Conservation (phyloP, 192 early-diverging fungal species). For the Gonapodya sp. region DNA sequence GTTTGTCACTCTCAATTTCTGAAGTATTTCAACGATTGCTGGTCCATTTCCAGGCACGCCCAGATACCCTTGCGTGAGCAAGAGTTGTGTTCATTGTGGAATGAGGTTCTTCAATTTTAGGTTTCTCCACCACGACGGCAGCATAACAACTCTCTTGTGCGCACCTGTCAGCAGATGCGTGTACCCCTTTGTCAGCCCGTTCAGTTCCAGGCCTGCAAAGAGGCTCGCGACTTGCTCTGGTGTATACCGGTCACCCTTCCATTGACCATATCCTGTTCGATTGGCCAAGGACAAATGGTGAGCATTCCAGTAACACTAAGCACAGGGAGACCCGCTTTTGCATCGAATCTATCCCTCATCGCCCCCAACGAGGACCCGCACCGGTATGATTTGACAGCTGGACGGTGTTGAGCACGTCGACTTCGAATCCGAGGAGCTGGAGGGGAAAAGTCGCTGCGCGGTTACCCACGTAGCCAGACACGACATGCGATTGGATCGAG, state of each 20-base stretch:
- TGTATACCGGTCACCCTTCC: slow-evolving; percentile 58
- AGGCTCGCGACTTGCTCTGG: slow-evolving; percentile 56
- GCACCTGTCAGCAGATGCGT: slow-evolving; percentile 73
- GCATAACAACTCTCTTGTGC: not conserved
- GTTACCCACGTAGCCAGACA: slow-evolving; percentile 56
- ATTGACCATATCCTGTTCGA: slow-evolving; percentile 56
- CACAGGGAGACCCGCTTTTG: not conserved
- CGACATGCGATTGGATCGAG: slow-evolving; percentile 53
- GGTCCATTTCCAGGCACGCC: slow-evolving; percentile 58
- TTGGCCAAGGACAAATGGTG: not conserved
- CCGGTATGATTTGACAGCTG: slow-evolving; percentile 91
- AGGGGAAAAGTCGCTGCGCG: slow-evolving; percentile 87
- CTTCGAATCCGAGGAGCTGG: slow-evolving; percentile 80
- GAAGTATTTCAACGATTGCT: slow-evolving; percentile 42
- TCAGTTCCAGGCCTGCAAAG: slow-evolving; percentile 60
- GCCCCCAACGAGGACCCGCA: slow-evolving; percentile 13
- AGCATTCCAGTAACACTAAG: not conserved
- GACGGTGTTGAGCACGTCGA: slow-evolving; percentile 87
- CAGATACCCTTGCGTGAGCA: slow-evolving; percentile 82
- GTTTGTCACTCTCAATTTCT: slow-evolving; percentile 36
- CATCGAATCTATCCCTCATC: not conserved
- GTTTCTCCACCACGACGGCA: not conserved
- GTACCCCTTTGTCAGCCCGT: slow-evolving; percentile 59
- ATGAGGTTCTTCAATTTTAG: not conserved
- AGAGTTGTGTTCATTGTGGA: too few relatives aligned